phyloP scores from a whole-genome alignment of 1,139 yeast genomes.

The Candida sojae region DNA sequence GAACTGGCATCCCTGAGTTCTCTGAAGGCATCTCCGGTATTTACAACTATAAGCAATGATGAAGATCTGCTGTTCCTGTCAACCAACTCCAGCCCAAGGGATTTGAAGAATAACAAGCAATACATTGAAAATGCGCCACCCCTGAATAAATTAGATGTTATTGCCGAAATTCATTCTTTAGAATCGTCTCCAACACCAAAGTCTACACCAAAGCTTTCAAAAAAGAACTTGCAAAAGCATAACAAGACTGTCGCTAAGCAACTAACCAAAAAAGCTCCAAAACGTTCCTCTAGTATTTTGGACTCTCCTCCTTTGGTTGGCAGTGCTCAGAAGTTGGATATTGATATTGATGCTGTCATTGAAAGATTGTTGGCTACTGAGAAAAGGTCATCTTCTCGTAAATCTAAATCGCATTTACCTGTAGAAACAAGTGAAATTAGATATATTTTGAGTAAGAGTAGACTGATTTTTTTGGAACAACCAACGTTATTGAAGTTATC shows the following conservation, averaged over 20 bases:
- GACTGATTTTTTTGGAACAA: constrained; percentile 85
- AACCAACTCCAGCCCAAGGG: constrained; percentile 22
- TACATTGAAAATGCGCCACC: constrained; percentile 10
- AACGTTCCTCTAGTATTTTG: constrained; percentile 22
- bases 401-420: constrained; percentile 43
- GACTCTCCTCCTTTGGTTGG: constrained; percentile 29
- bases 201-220: constrained; percentile 21
- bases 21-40: constrained; percentile 34
- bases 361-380: constrained; percentile 52
- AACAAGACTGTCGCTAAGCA: constrained; percentile 4
- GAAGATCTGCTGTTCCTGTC: constrained; percentile 44
- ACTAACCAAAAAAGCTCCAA: constrained; percentile 12
- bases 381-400: constrained; percentile 23
- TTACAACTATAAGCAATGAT: constrained; percentile 35
- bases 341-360: constrained; percentile 58
- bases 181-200: constrained; percentile 40
- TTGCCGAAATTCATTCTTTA: constrained; percentile 34
- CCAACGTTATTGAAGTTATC: constrained; percentile 86
- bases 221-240: constrained; percentile 14
- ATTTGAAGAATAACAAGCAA: constrained; percentile 1
- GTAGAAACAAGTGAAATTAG: constrained; percentile 58
- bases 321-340: constrained; percentile 20
- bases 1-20: constrained; percentile 30
- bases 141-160: constrained; percentile 39
- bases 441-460: constrained; percentile 63